Evolutionary conservation across 177 flowering plant genomes (phyloP), one percentile per base, ranked within the genome.

Genomic region (Vitis hybrid): DNA sequence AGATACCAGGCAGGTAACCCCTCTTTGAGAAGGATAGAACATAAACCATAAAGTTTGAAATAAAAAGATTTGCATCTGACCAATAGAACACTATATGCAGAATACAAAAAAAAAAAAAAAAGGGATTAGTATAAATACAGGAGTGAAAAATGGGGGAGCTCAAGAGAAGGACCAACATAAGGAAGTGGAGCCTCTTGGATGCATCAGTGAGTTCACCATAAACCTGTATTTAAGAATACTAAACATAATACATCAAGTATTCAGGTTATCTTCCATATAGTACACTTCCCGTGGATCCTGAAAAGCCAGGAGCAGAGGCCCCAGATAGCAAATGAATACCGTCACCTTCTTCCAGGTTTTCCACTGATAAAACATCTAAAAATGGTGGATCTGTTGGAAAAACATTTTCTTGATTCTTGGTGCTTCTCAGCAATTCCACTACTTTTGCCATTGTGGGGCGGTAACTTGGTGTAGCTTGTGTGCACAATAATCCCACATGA

Each of bases 381-480:
- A 69, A 69, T 16, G 72, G 72, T 4, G 72, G 72, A 19, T 69
- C 72, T 61, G 66, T 69, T n/a, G 72, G 72, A 10, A 52, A 0
- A 16, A 50, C 20, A 31, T 18, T 59, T 3, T 18, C 66, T 29
- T 69, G 48, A 26, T 53, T 16, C 34, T 29, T 62, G 31, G 39
- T 51, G 8, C 65, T 52, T 39, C 59, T 69, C 66, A 69, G 50
- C 50, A 61, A 14, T 49, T 69, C 72, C 66, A 69, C 72, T 15
- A 69, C 65, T 49, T 69, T 69, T 13, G 58, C 60, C 72, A 69
- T 69, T 52, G 72, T 51, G 11, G 72, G 72, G 12, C 72, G 72
- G 31, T 54, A 61, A 51, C 50, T 18, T 2, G 66, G 48, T 29
- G 50, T 53, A n/a, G 72, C 72, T 51, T 69, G 72, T n/a, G 72